Base-by-base conservation (phyloP, 2,329 filamentous ascomycete species). In the Colletotrichum sp. region DNA sequence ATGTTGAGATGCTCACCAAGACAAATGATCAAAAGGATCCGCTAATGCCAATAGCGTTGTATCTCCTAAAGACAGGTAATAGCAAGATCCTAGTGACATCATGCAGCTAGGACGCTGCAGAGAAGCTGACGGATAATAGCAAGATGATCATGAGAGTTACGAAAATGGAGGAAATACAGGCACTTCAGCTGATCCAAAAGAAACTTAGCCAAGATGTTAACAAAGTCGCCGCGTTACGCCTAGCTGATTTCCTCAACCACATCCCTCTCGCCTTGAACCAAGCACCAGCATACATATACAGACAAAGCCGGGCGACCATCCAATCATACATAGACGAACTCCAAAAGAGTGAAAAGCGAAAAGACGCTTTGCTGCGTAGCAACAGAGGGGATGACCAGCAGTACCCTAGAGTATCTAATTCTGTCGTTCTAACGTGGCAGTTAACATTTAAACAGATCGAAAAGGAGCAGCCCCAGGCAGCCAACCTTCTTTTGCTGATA, bases 401-500 rank as follows among this genome's bases (percentile, higher is more conserved):
- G 27, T 57, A 72, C n/a, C 29, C 64, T 2, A 59, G 36, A 0
- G 59, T 72, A 4, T 80, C 80, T 0, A 81, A 80, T 57, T 77
- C 83, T 1, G 78, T 85, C 8, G 3, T 65, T 38, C 68, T 77
- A 16, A 82, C 79, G 24, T 82, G 78, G 80, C 76, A 79, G 64
- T 72, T 82, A 69, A 66, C 77, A 5, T 79, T 82, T 62, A 76
- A 79, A 11, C 72, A 84, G n/a, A 84, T 88, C 51, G 81, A 78
- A 12, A 71, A 75, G 2, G 70, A 76, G 33, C 72, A 79, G 38
- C 78, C 73, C 8, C 80, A 80, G 6, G 87, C 86, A 11, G 80
- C 86, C 4, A 76, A 85, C 18, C 76, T 88, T 12, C 75, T 89
- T 1, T 85, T 84, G 1, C 79, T 88, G 7, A 84, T 88, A 83